Evolutionary conservation across 495 filamentous ascomycete species (phyloP).

Genomic region (Trichoderma reesei): DNA sequence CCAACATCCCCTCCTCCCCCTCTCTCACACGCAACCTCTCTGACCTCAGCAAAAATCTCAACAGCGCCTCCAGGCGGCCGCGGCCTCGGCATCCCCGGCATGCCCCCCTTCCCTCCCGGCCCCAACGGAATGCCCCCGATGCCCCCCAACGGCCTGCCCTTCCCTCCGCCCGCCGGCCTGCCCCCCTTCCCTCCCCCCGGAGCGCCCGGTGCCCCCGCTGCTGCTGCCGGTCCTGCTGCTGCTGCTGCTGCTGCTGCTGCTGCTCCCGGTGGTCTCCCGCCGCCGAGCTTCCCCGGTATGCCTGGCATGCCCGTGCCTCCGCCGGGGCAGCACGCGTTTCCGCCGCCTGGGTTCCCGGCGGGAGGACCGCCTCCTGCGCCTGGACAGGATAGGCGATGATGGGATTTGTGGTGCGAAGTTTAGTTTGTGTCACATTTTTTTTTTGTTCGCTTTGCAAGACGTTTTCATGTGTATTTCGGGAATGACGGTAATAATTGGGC

Average conservation of each 20-base stretch:
- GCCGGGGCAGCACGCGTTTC: conserved; percentile 34
- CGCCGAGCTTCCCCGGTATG: conserved; percentile 35
- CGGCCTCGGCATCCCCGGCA: conserved; percentile 41
- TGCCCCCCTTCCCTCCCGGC: conserved; percentile 58
- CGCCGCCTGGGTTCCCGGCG: conserved; percentile 19
- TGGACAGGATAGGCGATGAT: conserved; percentile 11
- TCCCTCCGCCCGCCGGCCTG: conserved; percentile 38
- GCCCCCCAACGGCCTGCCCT: conserved; percentile 33
- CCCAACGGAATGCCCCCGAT: conserved; percentile 29
- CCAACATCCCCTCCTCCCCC: background rate
- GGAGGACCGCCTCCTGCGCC: conserved; percentile 15
- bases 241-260: too few species aligned
- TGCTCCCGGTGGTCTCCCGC: conserved; percentile 18
- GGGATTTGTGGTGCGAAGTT: background rate
- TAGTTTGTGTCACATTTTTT: background rate
- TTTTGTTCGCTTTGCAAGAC: too few species aligned
- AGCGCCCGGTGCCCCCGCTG: conserved; percentile 26
- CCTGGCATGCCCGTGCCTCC: conserved; percentile 49
- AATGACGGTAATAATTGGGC: background rate
- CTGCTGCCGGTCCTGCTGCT: too few species aligned
- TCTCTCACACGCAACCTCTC: conserved; percentile 6
- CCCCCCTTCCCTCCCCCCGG: conserved; percentile 58
- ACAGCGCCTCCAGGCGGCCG: conserved; percentile 47
- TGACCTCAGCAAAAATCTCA: too few species aligned
- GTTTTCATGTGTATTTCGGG: background rate